Conservation (phyloP, 83 land plant genomes). For the Picea engelmannii region DNA sequence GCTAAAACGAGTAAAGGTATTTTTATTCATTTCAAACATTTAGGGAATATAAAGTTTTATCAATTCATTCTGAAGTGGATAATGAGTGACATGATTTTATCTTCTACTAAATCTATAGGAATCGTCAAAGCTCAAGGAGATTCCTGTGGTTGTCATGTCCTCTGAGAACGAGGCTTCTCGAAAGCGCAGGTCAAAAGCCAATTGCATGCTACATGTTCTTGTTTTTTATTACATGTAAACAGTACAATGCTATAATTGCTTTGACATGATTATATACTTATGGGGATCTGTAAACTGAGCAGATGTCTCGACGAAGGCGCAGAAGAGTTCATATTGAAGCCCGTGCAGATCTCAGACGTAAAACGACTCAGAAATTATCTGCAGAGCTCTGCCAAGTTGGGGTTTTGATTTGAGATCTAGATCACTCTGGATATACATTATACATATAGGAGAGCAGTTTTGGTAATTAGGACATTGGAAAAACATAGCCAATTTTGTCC, state of each 20-base stretch:
- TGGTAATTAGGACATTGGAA: too few species aligned
- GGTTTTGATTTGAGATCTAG: too few species aligned
- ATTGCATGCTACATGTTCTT: background rate
- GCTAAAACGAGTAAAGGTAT: conserved; percentile 70
- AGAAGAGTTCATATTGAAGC: conserved; percentile 53
- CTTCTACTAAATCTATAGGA: conserved; percentile 18
- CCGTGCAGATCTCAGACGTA: conserved; percentile 42
- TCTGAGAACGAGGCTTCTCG: conserved; percentile 35
- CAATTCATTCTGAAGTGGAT: background rate
- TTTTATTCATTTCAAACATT: background rate
- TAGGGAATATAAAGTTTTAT: background rate
- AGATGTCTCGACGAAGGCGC: too few species aligned
- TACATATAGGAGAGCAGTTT: too few species aligned
- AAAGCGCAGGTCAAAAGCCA: conserved; percentile 23
- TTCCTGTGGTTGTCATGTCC: conserved; percentile 43
- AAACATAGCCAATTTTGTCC: too few species aligned
- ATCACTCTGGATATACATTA: too few species aligned
- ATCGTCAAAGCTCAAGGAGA: conserved; percentile 32
- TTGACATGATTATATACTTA: background rate
- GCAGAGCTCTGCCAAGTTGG: too few species aligned
- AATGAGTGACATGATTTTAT: background rate
- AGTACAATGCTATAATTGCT: background rate
- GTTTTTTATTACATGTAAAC: too few species aligned
- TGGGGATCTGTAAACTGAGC: conserved; percentile 18
- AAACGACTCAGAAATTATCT: conserved; percentile 24